Evolutionary conservation across 352 stramenopile species (phyloP).

Genomic region (Pythium coloratum): DNA sequence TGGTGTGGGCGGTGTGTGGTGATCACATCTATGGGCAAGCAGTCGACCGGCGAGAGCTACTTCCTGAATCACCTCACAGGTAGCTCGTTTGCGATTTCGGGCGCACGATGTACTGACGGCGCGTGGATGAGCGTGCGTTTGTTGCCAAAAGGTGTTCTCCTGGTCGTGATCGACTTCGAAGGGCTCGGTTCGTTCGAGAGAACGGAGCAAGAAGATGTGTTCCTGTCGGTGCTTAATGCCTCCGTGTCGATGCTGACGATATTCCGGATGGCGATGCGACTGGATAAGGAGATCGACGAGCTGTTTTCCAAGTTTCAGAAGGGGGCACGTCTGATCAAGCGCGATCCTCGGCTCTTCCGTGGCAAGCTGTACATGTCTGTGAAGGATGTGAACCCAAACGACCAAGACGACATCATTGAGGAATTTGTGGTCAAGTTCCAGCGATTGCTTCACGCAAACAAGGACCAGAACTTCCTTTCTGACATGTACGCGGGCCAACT

Average conservation of each 20-base stretch:
- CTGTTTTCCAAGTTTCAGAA: conserved; percentile 74
- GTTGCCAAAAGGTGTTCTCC: conserved; percentile 38
- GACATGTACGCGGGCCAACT: conserved; percentile 67
- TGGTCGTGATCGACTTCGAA: conserved; percentile 81
- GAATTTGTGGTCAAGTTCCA: conserved; percentile 63
- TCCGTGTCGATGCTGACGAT: conserved; percentile 72
- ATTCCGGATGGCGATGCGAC: conserved; percentile 76
- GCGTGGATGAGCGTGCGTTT: conserved; percentile 63
- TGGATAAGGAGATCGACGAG: conserved; percentile 74
- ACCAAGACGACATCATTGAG: conserved; percentile 39
- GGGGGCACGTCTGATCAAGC: conserved; percentile 60
- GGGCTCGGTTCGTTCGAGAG: conserved; percentile 71
- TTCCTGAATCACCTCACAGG: conserved; percentile 78
- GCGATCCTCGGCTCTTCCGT: conserved; percentile 53
- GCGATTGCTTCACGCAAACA: conserved; percentile 46
- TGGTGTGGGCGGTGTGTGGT: conserved; percentile 49
- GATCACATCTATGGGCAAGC: conserved; percentile 65
- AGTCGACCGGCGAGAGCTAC: conserved; percentile 81
- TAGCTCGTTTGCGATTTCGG: conserved; percentile 71
- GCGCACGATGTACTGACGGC: conserved; percentile 60
- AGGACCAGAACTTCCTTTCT: conserved; percentile 62
- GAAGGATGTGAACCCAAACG: conserved; percentile 77
- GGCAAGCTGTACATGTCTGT: conserved; percentile 68
- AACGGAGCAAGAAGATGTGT: conserved; percentile 74
- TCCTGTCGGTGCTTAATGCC: conserved; percentile 71